Evolutionary conservation across 2,329 filamentous ascomycete genomes (phyloP).

Genomic region (Purpureocillium lavendulum): DNA sequence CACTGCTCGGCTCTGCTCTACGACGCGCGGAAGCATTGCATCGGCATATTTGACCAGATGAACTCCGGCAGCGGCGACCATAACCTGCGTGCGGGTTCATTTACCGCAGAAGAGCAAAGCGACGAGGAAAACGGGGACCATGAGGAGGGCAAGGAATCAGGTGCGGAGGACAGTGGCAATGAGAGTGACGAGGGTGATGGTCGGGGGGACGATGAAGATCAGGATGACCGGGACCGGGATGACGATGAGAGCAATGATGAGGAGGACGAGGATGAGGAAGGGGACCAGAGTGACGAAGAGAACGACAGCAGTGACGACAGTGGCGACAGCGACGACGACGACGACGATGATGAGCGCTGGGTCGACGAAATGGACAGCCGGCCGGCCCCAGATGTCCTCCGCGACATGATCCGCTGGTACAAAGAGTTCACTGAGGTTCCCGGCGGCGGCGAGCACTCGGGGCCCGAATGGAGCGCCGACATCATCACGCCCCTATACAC

Average conservation of each 20-base stretch:
- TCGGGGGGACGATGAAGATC: no score
- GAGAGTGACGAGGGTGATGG: no score
- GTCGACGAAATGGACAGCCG: background rate
- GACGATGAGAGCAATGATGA: background rate
- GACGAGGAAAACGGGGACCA: no score
- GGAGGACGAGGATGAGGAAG: background rate
- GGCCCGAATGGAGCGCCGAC: constrained; percentile 2
- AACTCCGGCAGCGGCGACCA: background rate
- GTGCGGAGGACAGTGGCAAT: no score
- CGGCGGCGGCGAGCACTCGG: background rate
- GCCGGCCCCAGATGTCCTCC: background rate
- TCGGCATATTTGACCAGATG: constrained; percentile 13
- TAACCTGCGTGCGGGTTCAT: background rate
- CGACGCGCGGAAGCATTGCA: constrained; percentile 14
- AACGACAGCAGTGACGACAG: no score
- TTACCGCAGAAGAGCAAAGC: no score
- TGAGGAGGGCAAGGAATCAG: no score
- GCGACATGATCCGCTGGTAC: background rate
- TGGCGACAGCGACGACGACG: background rate
- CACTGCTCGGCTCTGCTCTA: constrained; percentile 17
- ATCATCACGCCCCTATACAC: constrained; percentile 7
- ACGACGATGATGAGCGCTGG: background rate
- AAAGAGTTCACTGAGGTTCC: background rate
- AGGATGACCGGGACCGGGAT: background rate
- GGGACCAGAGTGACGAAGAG: background rate